Evolutionary conservation across 2,329 filamentous ascomycete genomes (phyloP).

Genomic region (Aspergillus luchuensis): DNA sequence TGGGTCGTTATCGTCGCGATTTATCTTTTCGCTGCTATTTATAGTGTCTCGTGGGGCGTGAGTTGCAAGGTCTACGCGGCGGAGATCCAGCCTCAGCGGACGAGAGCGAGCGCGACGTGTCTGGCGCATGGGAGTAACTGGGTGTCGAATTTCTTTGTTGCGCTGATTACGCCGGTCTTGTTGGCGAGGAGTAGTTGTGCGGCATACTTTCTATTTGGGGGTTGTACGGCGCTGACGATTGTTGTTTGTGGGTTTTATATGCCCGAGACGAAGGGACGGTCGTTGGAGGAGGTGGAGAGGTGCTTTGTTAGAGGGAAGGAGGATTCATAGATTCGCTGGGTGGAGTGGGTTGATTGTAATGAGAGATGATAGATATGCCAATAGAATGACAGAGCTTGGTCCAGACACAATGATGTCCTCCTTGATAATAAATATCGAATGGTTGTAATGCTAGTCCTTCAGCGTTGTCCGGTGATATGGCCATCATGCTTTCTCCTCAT

Average conservation of each 20-base stretch:
- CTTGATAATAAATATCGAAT: no score
- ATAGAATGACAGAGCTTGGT: no score
- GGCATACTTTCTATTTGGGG: slow-evolving; percentile 51
- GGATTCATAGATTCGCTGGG: no score
- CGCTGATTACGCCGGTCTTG: slow-evolving; percentile 49
- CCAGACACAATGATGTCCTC: no score
- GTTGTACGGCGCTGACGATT: slow-evolving; percentile 41
- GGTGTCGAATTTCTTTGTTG: slow-evolving; percentile 49
- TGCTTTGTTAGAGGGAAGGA: no score
- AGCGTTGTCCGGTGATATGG: no score
- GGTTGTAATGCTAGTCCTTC: no score
- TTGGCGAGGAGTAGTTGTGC: slow-evolving; percentile 47
- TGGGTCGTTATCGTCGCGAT: slow-evolving; percentile 33
- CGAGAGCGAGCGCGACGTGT: slow-evolving; percentile 58
- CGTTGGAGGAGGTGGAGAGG: no score
- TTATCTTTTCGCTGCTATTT: slow-evolving; percentile 31
- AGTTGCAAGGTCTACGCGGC: slow-evolving; percentile 58
- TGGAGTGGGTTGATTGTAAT: no score
- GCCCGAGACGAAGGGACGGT: slow-evolving; percentile 40
- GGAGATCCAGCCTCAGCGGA: slow-evolving; percentile 60
- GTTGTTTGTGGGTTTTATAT: slow-evolving; percentile 47
- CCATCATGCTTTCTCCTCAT: no score
- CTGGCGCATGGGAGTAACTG: slow-evolving; percentile 56
- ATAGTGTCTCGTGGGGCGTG: slow-evolving; percentile 54
- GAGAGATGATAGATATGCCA: no score